Percentiles rank a stretch among this genome's conserved stretches.
Conservation (phyloP, 768 basidiomycete species). For the Phanerodontia chrysosporium region DNA sequence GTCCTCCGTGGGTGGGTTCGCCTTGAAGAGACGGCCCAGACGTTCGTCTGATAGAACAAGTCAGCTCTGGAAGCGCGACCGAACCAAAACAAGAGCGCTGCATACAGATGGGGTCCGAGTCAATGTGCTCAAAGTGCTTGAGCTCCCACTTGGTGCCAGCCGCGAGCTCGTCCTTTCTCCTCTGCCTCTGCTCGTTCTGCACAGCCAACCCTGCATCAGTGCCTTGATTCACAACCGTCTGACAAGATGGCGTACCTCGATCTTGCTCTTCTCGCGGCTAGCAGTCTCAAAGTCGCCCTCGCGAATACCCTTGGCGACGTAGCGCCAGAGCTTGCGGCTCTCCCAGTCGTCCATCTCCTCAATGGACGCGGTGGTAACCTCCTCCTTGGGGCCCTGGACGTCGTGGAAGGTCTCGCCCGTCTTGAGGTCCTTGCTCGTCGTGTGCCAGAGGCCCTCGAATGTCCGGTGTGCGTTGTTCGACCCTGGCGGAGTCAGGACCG, state of each 20-base stretch:
- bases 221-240: background rate
- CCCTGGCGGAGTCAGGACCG: slow-evolving; percentile 54
- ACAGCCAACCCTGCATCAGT: background rate
- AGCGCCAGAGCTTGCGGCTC: slow-evolving; percentile 78
- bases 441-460: slow-evolving; percentile 84
- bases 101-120: slow-evolving; percentile 50
- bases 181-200: slow-evolving; percentile 90
- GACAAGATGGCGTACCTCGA: slow-evolving; percentile 61
- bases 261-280: slow-evolving; percentile 79
- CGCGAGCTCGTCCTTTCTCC: slow-evolving; percentile 75
- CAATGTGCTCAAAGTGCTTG: slow-evolving; percentile 71
- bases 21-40: slow-evolving; percentile 59
- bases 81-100: slow-evolving; percentile 34
- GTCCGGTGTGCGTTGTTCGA: slow-evolving; percentile 36
- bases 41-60: slow-evolving; percentile 51
- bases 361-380: slow-evolving; percentile 59
- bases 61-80: background rate
- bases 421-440: slow-evolving; percentile 50
- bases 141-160: slow-evolving; percentile 70
- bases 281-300: slow-evolving; percentile 92
- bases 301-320: slow-evolving; percentile 86
- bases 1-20: slow-evolving; percentile 70
- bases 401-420: slow-evolving; percentile 67
- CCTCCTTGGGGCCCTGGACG: slow-evolving; percentile 68
- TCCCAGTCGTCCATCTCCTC: slow-evolving; percentile 79